phyloP scores from a whole-genome alignment of 805 yeast species.

The Ogataea neopini region DNA sequence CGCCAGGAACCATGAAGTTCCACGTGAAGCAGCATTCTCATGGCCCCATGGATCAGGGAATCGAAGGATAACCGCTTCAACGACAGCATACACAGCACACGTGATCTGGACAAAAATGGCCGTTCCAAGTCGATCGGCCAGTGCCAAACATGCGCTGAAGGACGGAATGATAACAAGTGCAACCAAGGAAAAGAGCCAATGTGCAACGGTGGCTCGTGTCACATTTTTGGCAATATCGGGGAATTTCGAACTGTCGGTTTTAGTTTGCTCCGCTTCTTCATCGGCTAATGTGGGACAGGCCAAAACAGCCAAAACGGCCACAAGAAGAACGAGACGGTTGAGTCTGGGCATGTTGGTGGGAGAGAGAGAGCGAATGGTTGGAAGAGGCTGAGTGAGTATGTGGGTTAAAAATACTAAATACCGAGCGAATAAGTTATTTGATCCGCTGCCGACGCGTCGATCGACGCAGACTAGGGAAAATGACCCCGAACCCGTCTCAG shows the following conservation, averaged over 20 bases:
- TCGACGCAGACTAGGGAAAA: no score
- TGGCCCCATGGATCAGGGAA: slow-evolving; percentile 67
- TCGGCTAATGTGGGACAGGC: background rate
- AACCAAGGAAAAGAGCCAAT: slow-evolving; percentile 58
- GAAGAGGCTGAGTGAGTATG: background rate
- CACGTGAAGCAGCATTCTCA: slow-evolving; percentile 67
- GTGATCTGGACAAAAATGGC: slow-evolving; percentile 48
- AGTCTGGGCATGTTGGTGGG: background rate
- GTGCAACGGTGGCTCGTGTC: slow-evolving; percentile 57
- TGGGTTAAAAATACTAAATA: no score
- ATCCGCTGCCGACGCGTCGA: slow-evolving; percentile 5
- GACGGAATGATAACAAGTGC: slow-evolving; percentile 57
- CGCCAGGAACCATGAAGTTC: slow-evolving; percentile 65
- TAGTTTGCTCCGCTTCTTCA: background rate
- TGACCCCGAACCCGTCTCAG: no score
- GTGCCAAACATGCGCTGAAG: slow-evolving; percentile 50
- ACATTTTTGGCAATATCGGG: slow-evolving; percentile 25
- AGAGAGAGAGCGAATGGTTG: background rate
- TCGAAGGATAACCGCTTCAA: slow-evolving; percentile 57
- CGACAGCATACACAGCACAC: slow-evolving; percentile 49
- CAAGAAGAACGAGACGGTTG: background rate
- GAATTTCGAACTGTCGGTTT: slow-evolving; percentile 13
- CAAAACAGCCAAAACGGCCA: background rate
- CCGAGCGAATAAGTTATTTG: no score
- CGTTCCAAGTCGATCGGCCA: slow-evolving; percentile 51